Evolutionary conservation across 2,329 filamentous ascomycete species (phyloP).

Genomic region (Xylariomycetidae sp.): DNA sequence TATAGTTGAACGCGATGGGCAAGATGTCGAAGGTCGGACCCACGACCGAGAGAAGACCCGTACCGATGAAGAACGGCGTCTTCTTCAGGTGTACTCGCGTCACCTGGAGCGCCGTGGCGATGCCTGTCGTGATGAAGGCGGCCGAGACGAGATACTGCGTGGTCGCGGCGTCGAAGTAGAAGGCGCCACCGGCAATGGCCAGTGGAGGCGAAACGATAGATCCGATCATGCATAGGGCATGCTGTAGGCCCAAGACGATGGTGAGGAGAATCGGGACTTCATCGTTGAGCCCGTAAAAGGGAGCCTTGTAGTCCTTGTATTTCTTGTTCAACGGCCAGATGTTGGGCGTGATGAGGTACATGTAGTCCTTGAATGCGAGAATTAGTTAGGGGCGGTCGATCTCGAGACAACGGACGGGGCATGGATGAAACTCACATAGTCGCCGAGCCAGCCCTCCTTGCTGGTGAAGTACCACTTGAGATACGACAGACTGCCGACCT

Average conservation of each 20-base stretch:
- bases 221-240: conserved; percentile 63
- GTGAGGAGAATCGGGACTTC: conserved; percentile 64
- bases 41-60: conserved; percentile 63
- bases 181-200: conserved; percentile 53
- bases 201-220: conserved; percentile 56
- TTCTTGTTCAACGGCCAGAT: no score
- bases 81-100: conserved; percentile 58
- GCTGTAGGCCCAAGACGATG: conserved; percentile 63
- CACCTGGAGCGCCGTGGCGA: conserved; percentile 63
- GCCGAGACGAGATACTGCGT: conserved; percentile 66
- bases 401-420: no score
- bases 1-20: conserved; percentile 58
- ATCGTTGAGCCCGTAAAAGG: conserved; percentile 63
- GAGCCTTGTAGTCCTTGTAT: no score
- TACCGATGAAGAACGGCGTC: conserved; percentile 61
- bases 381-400: no score
- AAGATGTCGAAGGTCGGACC: conserved; percentile 66
- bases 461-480: conserved; percentile 30
- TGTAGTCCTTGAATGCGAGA: no score
- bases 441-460: conserved; percentile 32
- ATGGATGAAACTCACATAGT: conserved; percentile 34
- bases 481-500: conserved; percentile 7
- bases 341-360: conserved; percentile 33
- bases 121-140: conserved; percentile 62
- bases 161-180: conserved; percentile 48